Percentiles rank a stretch among this genome's conserved stretches.
Conservation (phyloP, 192 early-diverging fungal genomes). For the Podila verticillata region DNA sequence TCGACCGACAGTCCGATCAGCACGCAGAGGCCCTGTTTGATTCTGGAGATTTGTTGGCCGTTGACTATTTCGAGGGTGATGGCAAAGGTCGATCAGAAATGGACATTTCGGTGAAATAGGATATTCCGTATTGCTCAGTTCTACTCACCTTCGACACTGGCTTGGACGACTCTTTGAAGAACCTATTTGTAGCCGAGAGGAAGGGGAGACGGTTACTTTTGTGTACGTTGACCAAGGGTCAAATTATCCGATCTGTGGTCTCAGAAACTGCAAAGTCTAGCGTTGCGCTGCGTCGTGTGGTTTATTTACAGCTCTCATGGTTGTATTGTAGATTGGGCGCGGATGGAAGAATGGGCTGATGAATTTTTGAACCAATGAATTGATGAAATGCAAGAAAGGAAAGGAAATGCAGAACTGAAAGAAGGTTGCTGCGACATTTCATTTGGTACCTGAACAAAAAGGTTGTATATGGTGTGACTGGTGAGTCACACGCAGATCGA, state of each 20-base stretch:
- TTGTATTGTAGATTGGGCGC: not conserved
- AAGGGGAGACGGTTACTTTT: not conserved
- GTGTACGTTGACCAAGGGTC: no score
- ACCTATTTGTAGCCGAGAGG: slow-evolving; percentile 11
- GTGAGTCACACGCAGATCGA: no score
- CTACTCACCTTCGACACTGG: slow-evolving; percentile 47
- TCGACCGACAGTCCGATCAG: slow-evolving; percentile 74
- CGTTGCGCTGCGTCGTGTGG: not conserved
- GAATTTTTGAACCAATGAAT: not conserved
- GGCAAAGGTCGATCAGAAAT: not conserved
- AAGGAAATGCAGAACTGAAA: no score
- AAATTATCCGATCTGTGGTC: no score
- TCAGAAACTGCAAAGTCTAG: no score
- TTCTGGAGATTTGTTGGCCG: slow-evolving; percentile 76
- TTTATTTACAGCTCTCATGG: slow-evolving; percentile 33
- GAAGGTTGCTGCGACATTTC: no score
- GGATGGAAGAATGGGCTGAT: not conserved
- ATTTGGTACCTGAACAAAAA: no score
- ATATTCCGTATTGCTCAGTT: not conserved
- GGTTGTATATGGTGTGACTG: no score
- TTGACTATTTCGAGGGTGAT: slow-evolving; percentile 63
- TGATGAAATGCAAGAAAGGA: slow-evolving; percentile 1
- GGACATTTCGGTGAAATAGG: not conserved
- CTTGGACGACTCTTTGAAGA: slow-evolving; percentile 53
- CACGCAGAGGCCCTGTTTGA: slow-evolving; percentile 82